These are phyloP conservation scores for Aechmea fasciata DNA, from an alignment of 176 grass and related monocot genomes.

Conservation along the genomic window DNA sequence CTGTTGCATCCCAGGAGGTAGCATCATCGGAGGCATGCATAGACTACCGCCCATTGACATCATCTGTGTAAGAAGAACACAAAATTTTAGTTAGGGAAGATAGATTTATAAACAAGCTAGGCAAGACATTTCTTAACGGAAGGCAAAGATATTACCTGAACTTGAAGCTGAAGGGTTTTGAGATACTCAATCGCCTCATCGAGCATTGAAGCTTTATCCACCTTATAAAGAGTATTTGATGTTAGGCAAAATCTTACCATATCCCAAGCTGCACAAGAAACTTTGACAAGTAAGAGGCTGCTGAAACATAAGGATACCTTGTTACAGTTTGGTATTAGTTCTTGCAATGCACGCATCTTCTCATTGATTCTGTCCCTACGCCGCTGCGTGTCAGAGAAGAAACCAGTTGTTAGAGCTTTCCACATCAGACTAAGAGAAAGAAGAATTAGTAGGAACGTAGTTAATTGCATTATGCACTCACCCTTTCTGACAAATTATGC, in stretches of 20 bases:
- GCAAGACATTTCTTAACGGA: neutral
- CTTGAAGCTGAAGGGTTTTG: slow-evolving; percentile 67
- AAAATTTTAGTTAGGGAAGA: neutral
- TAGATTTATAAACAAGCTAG: neutral
- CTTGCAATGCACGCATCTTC: slow-evolving; percentile 54
- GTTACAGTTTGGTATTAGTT: slow-evolving; percentile 73
- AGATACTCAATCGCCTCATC: slow-evolving; percentile 79
- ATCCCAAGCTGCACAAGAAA: neutral
- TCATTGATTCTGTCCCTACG: slow-evolving; percentile 67
- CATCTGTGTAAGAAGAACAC: slow-evolving; percentile 34
- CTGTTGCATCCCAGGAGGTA: slow-evolving; percentile 43
- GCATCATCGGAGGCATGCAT: slow-evolving; percentile 45
- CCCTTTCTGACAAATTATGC: slow-evolving; percentile 94
- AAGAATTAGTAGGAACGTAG: neutral
- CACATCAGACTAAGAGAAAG: slow-evolving; percentile 8
- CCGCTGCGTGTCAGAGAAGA: slow-evolving; percentile 30
- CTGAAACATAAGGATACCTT: slow-evolving; percentile 31
- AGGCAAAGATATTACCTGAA: slow-evolving; percentile 30
- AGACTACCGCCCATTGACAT: slow-evolving; percentile 53
- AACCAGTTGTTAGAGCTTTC: neutral
- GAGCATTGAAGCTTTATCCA: slow-evolving; percentile 69
- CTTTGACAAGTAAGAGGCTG: neutral
- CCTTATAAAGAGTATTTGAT: slow-evolving; percentile 19
- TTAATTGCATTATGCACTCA: slow-evolving; percentile 16
- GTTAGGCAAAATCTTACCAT: neutral